These are phyloP conservation scores for Neofusicoccum umdonicola DNA, from an alignment of 2,329 filamentous ascomycete species.

Conservation along the genomic window DNA sequence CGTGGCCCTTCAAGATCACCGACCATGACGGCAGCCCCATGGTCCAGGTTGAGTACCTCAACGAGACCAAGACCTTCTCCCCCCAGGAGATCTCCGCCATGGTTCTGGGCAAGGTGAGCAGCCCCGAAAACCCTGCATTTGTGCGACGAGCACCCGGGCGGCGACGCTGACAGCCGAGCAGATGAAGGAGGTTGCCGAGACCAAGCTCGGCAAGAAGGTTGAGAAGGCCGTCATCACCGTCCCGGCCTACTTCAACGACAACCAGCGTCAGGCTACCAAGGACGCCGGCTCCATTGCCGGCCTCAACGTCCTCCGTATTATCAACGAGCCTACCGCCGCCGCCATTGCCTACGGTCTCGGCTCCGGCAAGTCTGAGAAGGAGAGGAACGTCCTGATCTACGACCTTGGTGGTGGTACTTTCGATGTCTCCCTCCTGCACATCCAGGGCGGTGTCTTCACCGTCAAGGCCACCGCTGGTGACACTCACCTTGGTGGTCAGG, in stretches of 20 bases:
- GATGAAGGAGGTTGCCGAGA: slow-evolving; percentile 99
- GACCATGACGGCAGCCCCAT: slow-evolving; percentile 85
- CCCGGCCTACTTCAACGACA: slow-evolving; percentile 99
- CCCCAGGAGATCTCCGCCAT: slow-evolving; percentile 99
- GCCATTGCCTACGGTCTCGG: slow-evolving; percentile 98
- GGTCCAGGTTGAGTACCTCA: slow-evolving; percentile 94
- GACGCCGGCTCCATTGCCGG: slow-evolving; percentile 97
- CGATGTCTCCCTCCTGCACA: slow-evolving; percentile 98
- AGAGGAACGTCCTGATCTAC: slow-evolving; percentile 99
- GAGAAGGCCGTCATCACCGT: slow-evolving; percentile 99
- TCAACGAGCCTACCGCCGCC: slow-evolving; percentile 98
- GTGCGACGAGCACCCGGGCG: slow-evolving; percentile 1
- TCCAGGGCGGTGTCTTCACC: slow-evolving; percentile 98
- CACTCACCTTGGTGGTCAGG: slow-evolving; percentile 91
- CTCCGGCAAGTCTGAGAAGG: slow-evolving; percentile 91
- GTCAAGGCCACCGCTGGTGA: slow-evolving; percentile 98
- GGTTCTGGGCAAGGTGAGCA: slow-evolving; percentile 88
- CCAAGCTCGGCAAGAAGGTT: slow-evolving; percentile 97
- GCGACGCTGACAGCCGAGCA: slow-evolving; percentile 41
- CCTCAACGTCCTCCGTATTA: slow-evolving; percentile 98
- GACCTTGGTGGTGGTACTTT: slow-evolving; percentile 99
- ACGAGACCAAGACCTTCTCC: slow-evolving; percentile 92
- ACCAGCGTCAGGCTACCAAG: slow-evolving; percentile 99
- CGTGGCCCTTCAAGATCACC: slow-evolving; percentile 98
- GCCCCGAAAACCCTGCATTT: background rate